Percentiles rank a stretch among this genome's conserved stretches.
Conservation (phyloP, 2,329 filamentous ascomycete genomes). For the Stagonosporopsis cucurbitacearum region DNA sequence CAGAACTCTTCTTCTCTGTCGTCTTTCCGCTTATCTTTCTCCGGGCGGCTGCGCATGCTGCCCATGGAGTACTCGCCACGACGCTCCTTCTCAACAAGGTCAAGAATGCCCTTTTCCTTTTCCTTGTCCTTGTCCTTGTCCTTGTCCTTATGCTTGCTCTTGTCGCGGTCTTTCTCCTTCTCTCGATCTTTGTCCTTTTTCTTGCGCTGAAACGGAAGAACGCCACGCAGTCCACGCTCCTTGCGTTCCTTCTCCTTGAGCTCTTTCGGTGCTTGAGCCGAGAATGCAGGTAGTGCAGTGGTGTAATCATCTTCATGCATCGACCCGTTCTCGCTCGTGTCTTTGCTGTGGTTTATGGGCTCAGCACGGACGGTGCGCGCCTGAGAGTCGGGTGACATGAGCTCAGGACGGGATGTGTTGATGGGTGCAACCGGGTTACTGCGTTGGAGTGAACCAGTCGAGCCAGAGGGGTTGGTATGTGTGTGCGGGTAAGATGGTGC, state of each 20-base stretch:
- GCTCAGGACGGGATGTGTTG: conserved; percentile 30
- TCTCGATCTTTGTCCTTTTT: conserved; percentile 41
- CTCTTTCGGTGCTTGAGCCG: conserved; percentile 36
- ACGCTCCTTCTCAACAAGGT: conserved; percentile 14
- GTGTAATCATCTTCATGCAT: conserved; percentile 47
- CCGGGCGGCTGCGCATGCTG: conserved; percentile 13
- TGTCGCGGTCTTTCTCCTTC: conserved; percentile 30
- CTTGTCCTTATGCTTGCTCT: conserved; percentile 25
- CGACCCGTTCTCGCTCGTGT: conserved; percentile 47
- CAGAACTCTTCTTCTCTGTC: conserved; percentile 40
- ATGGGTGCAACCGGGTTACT: conserved; percentile 27
- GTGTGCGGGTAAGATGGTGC: conserved; percentile 40
- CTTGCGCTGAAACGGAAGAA: conserved; percentile 48
- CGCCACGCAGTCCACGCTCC: conserved; percentile 48
- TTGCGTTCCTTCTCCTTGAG: conserved; percentile 47
- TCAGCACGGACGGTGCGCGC: conserved; percentile 33
- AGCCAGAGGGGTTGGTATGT: conserved; percentile 32
- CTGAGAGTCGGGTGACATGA: conserved; percentile 30
- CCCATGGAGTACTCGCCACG: conserved; percentile 18
- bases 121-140: conserved; percentile 26
- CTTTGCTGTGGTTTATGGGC: conserved; percentile 34
- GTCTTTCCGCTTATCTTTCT: conserved; percentile 28
- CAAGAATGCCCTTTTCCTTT: conserved; percentile 27
- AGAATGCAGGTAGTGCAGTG: conserved; percentile 47
- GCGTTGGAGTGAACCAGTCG: conserved; percentile 28